A percentile compares a stretch with the other conserved stretches of the same genome.
phyloP scores from a whole-genome alignment of 2,329 filamentous ascomycete genomes.

The Mollisia scopiformis region DNA sequence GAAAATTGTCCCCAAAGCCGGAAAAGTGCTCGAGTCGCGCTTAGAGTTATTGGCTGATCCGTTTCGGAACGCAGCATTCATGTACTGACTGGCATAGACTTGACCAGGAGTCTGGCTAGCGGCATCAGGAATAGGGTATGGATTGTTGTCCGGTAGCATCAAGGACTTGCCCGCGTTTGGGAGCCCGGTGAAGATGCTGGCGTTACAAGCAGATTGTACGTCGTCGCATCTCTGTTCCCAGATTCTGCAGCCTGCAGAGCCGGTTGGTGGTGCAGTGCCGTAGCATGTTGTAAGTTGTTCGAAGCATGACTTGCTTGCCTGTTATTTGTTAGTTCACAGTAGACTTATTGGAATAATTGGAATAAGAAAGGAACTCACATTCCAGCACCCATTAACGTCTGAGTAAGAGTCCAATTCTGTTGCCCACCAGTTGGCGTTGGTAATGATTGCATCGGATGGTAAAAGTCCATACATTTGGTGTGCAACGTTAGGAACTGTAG shows the following conservation, averaged over 20 bases:
- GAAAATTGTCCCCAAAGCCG: too few relatives aligned
- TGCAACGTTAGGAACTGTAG: constrained; percentile 11
- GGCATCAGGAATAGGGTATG: not conserved
- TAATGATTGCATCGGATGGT: constrained; percentile 59
- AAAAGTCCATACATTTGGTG: constrained; percentile 51
- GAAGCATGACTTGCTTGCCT: constrained; percentile 58
- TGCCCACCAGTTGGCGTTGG: constrained; percentile 76
- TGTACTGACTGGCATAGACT: not conserved
- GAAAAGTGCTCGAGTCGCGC: too few relatives aligned
- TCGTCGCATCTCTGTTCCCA: constrained; percentile 65
- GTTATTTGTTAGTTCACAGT: not conserved
- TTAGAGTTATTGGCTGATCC: too few relatives aligned
- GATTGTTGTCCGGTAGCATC: constrained; percentile 16
- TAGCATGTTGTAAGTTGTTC: constrained; percentile 63
- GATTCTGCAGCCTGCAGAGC: constrained; percentile 58
- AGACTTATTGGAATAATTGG: not conserved
- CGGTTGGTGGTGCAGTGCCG: constrained; percentile 58
- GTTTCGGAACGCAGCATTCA: too few relatives aligned
- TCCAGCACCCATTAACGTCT: constrained; percentile 62
- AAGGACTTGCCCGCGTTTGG: constrained; percentile 46
- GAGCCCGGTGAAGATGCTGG: constrained; percentile 50
- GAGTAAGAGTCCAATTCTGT: constrained; percentile 61
- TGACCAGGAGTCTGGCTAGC: not conserved
- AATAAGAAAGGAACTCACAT: constrained; percentile 34
- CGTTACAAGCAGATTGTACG: constrained; percentile 48